Base-by-base conservation (phyloP, 2,329 filamentous ascomycete genomes). In the Podosphaera xanthii region DNA sequence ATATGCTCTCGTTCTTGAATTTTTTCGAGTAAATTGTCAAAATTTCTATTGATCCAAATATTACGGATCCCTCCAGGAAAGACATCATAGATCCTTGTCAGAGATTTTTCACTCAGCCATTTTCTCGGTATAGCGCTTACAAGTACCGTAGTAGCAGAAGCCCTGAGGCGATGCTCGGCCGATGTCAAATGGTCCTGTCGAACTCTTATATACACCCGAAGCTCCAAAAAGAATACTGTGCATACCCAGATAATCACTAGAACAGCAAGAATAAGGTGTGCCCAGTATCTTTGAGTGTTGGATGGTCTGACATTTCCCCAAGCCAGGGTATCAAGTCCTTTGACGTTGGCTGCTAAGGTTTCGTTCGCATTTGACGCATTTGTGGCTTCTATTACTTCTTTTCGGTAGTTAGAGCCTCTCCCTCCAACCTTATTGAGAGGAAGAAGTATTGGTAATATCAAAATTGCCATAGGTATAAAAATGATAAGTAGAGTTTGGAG, bases 31-130 rank as follows among this genome's bases (percentile, higher is more conserved):
- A 98, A 77, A 7, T 83, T 78, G 50, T 90, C 87, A 64, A 88
- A 84, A 68, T 98, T 87, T 62, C 91, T 81, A 61, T 96, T 98
- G 65, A 98, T 83, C 90, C 91, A 98, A 54, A 98, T 86, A 65
- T 97, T 97, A 61, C 87, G 81, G 67, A 98, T 84, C 36, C 92
- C 92, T 30, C 92, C 92, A 0, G 92, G 92, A 65, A 96, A 97
- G 0, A 97, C 90, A 69, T 98, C 92, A 67, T 94, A 98, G 0
- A 98, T 75, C 0, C 84, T 85, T 60, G 82, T 78, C 3, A 98
- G 76, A 0, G 87, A 87, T 52, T 94, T 83, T 56, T 87, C 79
- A 1, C 80, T 88, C 6, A 94, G 80, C 92, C 92, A 98, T 67
- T 94, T 94, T 48, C 79, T 75, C 0, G 92, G 92, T 58, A 98